Percentiles rank a stretch among this genome's conserved stretches.
Conservation (phyloP, 2,329 filamentous ascomycete species). For the Aspergillus puulaauensis region DNA sequence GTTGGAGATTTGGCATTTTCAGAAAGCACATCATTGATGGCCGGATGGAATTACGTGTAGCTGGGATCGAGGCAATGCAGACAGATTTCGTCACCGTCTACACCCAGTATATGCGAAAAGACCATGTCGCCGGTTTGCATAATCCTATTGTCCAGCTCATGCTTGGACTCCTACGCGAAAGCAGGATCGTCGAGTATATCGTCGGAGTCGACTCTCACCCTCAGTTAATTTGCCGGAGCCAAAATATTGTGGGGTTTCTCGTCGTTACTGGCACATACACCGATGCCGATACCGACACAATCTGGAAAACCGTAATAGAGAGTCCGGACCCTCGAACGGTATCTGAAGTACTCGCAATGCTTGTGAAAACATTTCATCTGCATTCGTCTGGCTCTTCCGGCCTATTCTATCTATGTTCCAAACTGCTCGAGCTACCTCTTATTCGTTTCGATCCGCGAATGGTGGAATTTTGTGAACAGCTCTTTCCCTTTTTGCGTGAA, state of each 20-base stretch:
- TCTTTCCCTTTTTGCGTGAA: conserved; percentile 53
- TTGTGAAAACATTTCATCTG: conserved; percentile 50
- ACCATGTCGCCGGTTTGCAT: conserved; percentile 41
- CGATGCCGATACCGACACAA: conserved; percentile 68
- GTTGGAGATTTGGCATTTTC: conserved; percentile 69
- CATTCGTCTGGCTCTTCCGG: conserved; percentile 41
- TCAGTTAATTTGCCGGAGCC: conserved; percentile 77
- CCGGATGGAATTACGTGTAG: conserved; percentile 86
- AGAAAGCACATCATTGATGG: conserved; percentile 75
- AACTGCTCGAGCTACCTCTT: conserved; percentile 65
- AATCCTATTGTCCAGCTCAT: conserved; percentile 65
- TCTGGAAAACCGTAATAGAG: conserved; percentile 80
- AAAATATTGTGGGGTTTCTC: conserved; percentile 84
- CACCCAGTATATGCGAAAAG: conserved; percentile 53
- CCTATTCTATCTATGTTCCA: conserved; percentile 68
- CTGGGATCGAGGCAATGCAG: conserved; percentile 74
- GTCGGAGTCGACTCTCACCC: conserved; percentile 89
- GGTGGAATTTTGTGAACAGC: conserved; percentile 59
- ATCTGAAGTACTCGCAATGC: conserved; percentile 73
- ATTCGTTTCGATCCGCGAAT: conserved; percentile 62
- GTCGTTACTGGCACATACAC: conserved; percentile 75
- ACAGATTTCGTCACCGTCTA: conserved; percentile 67
- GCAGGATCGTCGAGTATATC: conserved; percentile 79
- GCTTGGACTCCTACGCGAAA: conserved; percentile 66
- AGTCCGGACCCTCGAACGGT: conserved; percentile 84